These are phyloP conservation scores for Pythium scleroteichum DNA, from an alignment of 352 stramenopile genomes.

Conservation along the genomic window DNA sequence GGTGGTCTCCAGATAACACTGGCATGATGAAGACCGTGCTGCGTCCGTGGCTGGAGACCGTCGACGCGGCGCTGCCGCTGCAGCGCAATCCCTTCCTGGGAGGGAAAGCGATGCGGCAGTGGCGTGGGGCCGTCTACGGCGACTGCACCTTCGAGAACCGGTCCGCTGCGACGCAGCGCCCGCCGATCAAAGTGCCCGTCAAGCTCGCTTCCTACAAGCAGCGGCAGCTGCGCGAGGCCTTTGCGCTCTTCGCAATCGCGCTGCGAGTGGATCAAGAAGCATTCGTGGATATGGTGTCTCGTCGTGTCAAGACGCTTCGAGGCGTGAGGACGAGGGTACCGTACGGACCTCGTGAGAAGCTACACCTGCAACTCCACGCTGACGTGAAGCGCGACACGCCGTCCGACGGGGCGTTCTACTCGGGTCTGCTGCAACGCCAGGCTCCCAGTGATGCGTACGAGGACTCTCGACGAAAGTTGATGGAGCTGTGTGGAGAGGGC, in stretches of 20 bases:
- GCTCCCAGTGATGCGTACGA: neutral
- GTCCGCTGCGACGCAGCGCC: neutral
- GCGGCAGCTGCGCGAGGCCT: neutral
- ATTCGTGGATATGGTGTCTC: neutral
- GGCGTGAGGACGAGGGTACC: too few species aligned
- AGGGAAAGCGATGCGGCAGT: neutral
- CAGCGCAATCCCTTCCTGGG: too few species aligned
- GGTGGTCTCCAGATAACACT: too few species aligned
- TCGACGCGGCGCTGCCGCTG: constrained; percentile 2
- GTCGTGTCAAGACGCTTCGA: too few species aligned
- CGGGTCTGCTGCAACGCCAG: too few species aligned
- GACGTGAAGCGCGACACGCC: neutral
- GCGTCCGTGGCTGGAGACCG: neutral
- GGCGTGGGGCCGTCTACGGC: neutral
- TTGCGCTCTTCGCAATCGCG: constrained; percentile 9
- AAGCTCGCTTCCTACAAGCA: neutral
- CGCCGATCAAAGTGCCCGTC: neutral
- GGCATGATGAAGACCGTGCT: constrained; percentile 5
- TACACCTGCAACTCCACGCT: neutral
- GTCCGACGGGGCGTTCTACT: too few species aligned
- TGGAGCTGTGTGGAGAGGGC: too few species aligned
- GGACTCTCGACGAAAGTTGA: too few species aligned
- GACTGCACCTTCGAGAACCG: neutral
- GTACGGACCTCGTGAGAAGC: neutral
- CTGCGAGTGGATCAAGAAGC: neutral